Percentiles rank a stretch among this genome's conserved stretches.
Evolutionary conservation across 108 stramenopile species (phyloP).

Genomic region (Cyclotella baltica): DNA sequence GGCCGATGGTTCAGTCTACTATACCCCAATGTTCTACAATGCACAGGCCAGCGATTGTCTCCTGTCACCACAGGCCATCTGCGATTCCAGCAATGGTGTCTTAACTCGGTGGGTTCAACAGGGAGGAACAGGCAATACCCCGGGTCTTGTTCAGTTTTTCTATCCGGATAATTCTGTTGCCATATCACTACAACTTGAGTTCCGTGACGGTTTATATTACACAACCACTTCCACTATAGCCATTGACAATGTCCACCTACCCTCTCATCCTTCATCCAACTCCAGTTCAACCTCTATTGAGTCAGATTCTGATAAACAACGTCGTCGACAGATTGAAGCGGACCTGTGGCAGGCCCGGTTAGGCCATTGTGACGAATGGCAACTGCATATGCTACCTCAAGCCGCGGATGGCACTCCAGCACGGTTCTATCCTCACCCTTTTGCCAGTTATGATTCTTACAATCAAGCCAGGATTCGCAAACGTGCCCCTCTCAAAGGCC

Average conservation of each 20-base stretch:
- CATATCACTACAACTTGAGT: not conserved
- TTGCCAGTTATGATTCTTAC: not conserved
- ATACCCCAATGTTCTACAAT: not conserved
- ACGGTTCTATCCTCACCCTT: too few species aligned
- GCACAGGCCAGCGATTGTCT: not conserved
- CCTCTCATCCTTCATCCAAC: not conserved
- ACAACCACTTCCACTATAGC: too few species aligned
- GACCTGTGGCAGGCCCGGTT: too few species aligned
- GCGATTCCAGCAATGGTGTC: not conserved
- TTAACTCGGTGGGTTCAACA: not conserved
- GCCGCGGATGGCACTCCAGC: too few species aligned
- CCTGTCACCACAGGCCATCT: not conserved
- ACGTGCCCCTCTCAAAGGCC: too few species aligned
- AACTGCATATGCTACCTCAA: too few species aligned
- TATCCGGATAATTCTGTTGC: too few species aligned
- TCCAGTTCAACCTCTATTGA: not conserved
- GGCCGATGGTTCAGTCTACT: not conserved
- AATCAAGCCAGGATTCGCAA: not conserved
- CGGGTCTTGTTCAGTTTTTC: not conserved
- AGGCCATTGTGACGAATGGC: not conserved
- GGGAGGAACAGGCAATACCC: not conserved
- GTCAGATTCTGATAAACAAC: not conserved
- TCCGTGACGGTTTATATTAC: not conserved
- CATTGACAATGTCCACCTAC: not conserved
- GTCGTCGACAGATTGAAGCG: not conserved